Evolutionary conservation across 495 filamentous ascomycete species (phyloP), one percentile per base, ranked within the genome.

Genomic region (Podospora sp.): DNA sequence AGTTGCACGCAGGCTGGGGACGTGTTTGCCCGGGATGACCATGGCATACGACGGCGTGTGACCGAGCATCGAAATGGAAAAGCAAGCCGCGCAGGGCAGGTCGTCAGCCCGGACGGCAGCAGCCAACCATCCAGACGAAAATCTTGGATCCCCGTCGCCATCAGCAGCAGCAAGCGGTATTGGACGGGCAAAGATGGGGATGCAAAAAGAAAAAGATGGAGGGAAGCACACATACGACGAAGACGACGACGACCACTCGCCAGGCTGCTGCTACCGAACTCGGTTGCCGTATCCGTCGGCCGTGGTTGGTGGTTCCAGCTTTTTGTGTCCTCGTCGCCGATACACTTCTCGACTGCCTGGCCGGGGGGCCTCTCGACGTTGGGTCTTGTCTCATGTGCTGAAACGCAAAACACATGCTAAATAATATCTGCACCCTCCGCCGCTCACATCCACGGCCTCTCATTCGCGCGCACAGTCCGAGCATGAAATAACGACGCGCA

Each of bases 331-430:
- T 36, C 33, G 33, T 36, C 12, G 33, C 33, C 5, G 12, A 12
- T 36, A 12, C 12, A 36, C 33, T 36, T 46, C 16, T 18, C 40
- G 40, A 46, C 40, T 46, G 40, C 40, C 40, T 46, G 40, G 40
- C 40, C 40, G 9, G 40, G 40, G 40, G 40, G 33, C 6, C 6
- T 36, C 40, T 12, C 40, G 40, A 46, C 26, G 56, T 59, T 59
- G 56, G 56, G 18, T 27, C 56, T 20, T 36, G 66, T 68, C 66
- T 64, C 66, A 68, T 64, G 55, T 64, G 35, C 58, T 68, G 66
- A 68, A 68, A 68, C 66, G 52, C 66, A 64, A 68, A 68, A 68
- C 66, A 53, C 66, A 64, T 63, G 57, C 36, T 53, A 36, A 66
- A 65, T 40, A 49, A 49, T 22, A 60, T 53, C 9, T 33, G 6